phyloP scores from a whole-genome alignment of 129 eudicot genomes.

The Arctium minus region DNA sequence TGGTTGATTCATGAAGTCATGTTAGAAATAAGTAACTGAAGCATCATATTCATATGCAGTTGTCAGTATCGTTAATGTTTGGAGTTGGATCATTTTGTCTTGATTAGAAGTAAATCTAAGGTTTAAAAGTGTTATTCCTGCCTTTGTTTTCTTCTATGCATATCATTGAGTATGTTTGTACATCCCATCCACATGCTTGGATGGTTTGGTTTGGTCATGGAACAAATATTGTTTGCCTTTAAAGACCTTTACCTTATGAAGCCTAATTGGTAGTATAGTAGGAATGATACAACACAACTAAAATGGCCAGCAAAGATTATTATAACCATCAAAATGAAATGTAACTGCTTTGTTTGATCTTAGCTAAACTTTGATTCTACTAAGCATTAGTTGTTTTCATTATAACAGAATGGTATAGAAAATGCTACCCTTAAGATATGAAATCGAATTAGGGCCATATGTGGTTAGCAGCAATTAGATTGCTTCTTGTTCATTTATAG shows the following conservation, averaged over 20 bases:
- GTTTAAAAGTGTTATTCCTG: neutral
- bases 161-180: too few relatives aligned
- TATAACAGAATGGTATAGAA: neutral
- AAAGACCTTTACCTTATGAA: neutral
- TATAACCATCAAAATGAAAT: neutral
- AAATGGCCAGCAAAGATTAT: neutral
- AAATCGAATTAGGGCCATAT: neutral
- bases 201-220: neutral
- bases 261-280: neutral
- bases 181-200: neutral
- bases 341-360: neutral
- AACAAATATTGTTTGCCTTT: neutral
- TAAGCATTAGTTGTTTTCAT: neutral
- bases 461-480: neutral
- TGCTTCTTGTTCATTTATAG: neutral
- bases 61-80: neutral
- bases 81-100: neutral
- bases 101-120: conserved; percentile 9
- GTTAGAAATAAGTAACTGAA: neutral
- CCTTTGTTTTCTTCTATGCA: neutral
- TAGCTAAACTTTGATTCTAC: neutral
- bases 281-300: neutral
- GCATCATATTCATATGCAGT: neutral
- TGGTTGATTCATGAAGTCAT: conserved; percentile 4
- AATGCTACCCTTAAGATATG: neutral